Percentiles rank a stretch among this genome's conserved stretches.
These are phyloP conservation scores for Ogataea naganishii DNA, from an alignment of 805 yeast genomes.

Conservation along the genomic window DNA sequence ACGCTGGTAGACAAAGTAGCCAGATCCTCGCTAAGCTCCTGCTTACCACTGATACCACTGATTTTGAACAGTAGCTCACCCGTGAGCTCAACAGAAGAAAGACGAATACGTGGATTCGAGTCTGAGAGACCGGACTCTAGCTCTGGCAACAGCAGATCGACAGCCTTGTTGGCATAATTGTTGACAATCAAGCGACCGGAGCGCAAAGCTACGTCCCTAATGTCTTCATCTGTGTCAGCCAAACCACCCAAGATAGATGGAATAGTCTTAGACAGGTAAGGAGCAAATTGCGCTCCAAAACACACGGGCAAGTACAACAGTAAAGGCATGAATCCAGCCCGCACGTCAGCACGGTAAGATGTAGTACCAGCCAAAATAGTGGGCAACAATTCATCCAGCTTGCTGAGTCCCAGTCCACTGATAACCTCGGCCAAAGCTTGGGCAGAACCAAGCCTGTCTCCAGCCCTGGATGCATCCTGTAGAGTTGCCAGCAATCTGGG, in stretches of 20 bases:
- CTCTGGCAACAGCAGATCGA: slow-evolving; percentile 89
- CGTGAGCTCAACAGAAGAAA: slow-evolving; percentile 88
- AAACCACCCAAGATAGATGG: slow-evolving; percentile 89
- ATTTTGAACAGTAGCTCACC: slow-evolving; percentile 93
- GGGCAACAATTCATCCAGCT: slow-evolving; percentile 86
- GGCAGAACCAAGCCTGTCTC: slow-evolving; percentile 94
- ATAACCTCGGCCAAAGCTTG: slow-evolving; percentile 94
- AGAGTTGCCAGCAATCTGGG: slow-evolving; percentile 70
- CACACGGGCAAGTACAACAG: slow-evolving; percentile 87
- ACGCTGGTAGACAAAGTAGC: slow-evolving; percentile 40
- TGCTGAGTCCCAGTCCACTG: slow-evolving; percentile 81
- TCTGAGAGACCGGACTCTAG: slow-evolving; percentile 85
- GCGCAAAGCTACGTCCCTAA: slow-evolving; percentile 82
- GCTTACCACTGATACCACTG: slow-evolving; percentile 79
- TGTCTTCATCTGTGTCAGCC: slow-evolving; percentile 81
- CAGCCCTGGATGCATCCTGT: slow-evolving; percentile 68
- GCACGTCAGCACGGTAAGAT: slow-evolving; percentile 56
- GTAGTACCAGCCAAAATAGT: slow-evolving; percentile 63
- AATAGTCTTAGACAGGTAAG: slow-evolving; percentile 75
- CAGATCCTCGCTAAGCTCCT: slow-evolving; percentile 54
- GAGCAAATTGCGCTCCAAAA: slow-evolving; percentile 86
- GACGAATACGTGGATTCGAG: slow-evolving; percentile 74
- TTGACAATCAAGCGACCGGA: slow-evolving; percentile 89
- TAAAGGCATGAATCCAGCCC: slow-evolving; percentile 91
- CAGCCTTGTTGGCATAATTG: slow-evolving; percentile 87